Conservation (phyloP, 306 rosid genomes). For the Astragalus membranaceus region DNA sequence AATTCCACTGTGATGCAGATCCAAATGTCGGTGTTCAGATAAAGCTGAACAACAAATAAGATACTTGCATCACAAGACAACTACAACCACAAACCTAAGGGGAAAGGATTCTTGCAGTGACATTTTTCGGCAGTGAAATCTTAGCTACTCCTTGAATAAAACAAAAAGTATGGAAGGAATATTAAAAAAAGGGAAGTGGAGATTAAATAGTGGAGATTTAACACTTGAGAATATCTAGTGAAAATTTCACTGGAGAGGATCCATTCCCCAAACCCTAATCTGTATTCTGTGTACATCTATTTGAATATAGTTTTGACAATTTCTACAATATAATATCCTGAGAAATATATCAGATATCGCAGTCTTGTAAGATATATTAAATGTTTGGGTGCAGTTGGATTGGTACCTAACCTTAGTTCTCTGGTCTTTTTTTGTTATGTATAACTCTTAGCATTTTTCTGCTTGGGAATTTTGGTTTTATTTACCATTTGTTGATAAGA, state of each 20-base stretch:
- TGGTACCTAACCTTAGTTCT: neutral
- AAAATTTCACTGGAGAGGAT: too few species aligned
- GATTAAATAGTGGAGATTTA: too few species aligned
- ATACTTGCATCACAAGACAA: neutral
- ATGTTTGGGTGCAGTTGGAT: neutral
- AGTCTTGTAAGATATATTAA: neutral
- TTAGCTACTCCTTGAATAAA: too few species aligned
- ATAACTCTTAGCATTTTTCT: neutral
- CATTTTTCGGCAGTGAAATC: too few species aligned
- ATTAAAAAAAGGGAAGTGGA: too few species aligned
- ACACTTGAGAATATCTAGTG: too few species aligned
- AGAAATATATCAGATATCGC: neutral
- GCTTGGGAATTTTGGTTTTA: neutral
- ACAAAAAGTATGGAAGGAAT: too few species aligned
- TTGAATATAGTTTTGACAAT: neutral
- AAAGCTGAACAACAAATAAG: neutral
- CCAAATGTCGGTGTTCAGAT: too few species aligned
- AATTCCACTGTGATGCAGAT: too few species aligned
- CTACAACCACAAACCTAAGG: neutral
- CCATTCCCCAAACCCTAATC: too few species aligned
- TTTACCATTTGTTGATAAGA: neutral
- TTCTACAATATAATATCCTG: neutral
- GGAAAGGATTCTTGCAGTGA: too few species aligned
- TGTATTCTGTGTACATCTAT: neutral
- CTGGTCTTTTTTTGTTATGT: neutral